phyloP scores from a whole-genome alignment of 2,329 filamentous ascomycete genomes.

The Cytospora schulzeri region DNA sequence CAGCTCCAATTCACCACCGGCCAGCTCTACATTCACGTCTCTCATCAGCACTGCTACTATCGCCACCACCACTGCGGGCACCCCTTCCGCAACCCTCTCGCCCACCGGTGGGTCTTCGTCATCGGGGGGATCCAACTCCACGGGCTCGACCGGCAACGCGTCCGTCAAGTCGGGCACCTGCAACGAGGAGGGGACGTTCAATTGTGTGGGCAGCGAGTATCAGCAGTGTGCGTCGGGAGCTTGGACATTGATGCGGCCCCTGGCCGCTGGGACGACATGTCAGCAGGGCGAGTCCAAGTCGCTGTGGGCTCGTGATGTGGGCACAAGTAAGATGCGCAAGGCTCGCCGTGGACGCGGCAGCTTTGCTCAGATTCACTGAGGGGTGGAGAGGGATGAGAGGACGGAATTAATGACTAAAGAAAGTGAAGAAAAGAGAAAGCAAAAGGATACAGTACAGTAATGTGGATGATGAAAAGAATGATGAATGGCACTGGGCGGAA shows the following conservation, averaged over 20 bases:
- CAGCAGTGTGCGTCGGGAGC: conserved; percentile 40
- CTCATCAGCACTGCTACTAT: background rate
- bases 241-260: conserved; percentile 35
- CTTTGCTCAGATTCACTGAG: background rate
- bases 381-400: background rate
- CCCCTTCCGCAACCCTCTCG: conserved; percentile 15
- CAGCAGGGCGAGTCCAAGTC: conserved; percentile 29
- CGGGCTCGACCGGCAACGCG: conserved; percentile 6
- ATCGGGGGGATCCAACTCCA: conserved; percentile 12
- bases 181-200: conserved; percentile 38
- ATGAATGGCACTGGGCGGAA: background rate
- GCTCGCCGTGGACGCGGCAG: conserved; percentile 4
- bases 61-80: conserved; percentile 2
- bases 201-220: conserved; percentile 38
- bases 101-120: conserved; percentile 15
- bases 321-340: conserved; percentile 1
- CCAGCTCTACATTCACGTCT: conserved; percentile 8
- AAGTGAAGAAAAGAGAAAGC: too few relatives aligned
- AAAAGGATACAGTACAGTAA: background rate
- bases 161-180: conserved; percentile 37
- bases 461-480: background rate
- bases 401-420: too few relatives aligned
- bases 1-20: background rate
- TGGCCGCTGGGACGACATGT: conserved; percentile 37
- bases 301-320: conserved; percentile 22